These are phyloP conservation scores for Erucastrum elatum DNA, from an alignment of 345 rosid species.

Conservation along the genomic window DNA sequence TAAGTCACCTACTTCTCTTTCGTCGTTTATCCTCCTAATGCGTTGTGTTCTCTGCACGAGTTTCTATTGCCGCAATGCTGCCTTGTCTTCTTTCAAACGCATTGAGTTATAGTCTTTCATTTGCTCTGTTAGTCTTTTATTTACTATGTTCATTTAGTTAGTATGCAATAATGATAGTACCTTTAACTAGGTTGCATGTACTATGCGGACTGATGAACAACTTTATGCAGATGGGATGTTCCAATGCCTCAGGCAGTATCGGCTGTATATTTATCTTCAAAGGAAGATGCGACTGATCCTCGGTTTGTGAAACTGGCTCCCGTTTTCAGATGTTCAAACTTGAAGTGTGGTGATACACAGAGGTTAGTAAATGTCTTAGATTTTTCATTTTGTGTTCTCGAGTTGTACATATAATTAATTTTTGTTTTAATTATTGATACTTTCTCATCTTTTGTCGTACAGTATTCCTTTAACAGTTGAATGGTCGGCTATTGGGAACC, in stretches of 20 bases:
- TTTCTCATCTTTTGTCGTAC: slow-evolving; percentile 26
- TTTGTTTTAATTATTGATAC: neutral
- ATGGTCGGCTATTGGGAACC: slow-evolving; percentile 69
- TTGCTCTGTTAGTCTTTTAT: neutral
- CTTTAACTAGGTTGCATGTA: neutral
- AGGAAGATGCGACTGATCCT: slow-evolving; percentile 71
- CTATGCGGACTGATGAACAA: slow-evolving; percentile 15
- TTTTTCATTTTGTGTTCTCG: too few relatives aligned
- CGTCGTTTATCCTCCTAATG: neutral
- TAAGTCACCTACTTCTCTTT: slow-evolving; percentile 46
- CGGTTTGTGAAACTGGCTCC: slow-evolving; percentile 85
- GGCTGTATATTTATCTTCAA: slow-evolving; percentile 54
- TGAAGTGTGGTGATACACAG: slow-evolving; percentile 62
- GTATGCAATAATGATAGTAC: neutral
- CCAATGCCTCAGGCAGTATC: slow-evolving; percentile 65
- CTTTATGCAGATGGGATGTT: slow-evolving; percentile 89
- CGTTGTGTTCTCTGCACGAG: too few relatives aligned
- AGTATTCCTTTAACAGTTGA: slow-evolving; percentile 87
- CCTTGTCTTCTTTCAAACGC: too few relatives aligned
- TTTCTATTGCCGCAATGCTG: too few relatives aligned
- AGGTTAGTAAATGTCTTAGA: slow-evolving; percentile 48
- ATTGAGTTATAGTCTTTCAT: too few relatives aligned
- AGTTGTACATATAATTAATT: too few relatives aligned
- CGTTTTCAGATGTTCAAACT: slow-evolving; percentile 71
- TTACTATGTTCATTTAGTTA: neutral